Percentiles rank a stretch among this genome's conserved stretches.
Evolutionary conservation across 73 alveolate species (phyloP).

Genomic region (Paramecium tetraurelia): DNA sequence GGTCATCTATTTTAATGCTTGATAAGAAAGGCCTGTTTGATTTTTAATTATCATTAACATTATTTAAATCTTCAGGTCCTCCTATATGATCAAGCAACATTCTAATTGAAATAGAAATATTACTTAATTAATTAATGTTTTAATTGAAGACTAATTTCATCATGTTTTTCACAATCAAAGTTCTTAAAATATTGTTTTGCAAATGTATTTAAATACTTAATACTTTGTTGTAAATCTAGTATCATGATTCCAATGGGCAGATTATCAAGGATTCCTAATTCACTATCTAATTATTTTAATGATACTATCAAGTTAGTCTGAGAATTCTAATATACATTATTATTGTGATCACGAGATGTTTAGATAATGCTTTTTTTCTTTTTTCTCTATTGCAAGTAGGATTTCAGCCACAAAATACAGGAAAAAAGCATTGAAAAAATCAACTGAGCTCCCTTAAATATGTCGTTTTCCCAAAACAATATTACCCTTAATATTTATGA

Average conservation of each 20-base stretch:
- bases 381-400: not conserved
- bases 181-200: not conserved
- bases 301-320: not conserved
- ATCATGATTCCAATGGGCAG: not conserved
- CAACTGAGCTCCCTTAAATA: not conserved
- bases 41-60: not conserved
- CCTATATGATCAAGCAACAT: not conserved
- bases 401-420: not conserved
- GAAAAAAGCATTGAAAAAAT: not conserved
- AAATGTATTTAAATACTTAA: not conserved
- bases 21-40: not conserved
- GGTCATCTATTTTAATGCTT: not conserved
- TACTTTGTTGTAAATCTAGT: not conserved
- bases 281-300: not conserved
- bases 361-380: not conserved
- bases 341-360: not conserved
- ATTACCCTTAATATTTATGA: not conserved
- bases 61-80: not conserved
- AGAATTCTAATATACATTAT: not conserved
- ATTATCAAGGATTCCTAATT: not conserved
- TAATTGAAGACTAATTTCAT: not conserved
- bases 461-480: not conserved
- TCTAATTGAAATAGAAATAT: not conserved
- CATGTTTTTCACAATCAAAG: not conserved
- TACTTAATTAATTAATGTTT: not conserved